Evolutionary conservation across 441 rosid genomes (phyloP).

Genomic region (Lepidium campestre): DNA sequence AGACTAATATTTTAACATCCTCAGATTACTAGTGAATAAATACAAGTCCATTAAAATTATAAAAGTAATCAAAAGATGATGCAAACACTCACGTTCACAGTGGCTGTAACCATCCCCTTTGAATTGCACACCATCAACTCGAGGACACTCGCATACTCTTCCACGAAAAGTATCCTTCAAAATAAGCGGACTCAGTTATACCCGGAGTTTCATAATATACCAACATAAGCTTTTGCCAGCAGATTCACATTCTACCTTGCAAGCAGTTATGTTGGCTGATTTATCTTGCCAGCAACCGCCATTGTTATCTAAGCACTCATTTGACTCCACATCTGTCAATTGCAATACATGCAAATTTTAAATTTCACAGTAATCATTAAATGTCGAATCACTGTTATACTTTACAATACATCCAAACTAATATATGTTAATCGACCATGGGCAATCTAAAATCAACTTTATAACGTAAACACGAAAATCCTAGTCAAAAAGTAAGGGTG

Average conservation of each 20-base stretch:
- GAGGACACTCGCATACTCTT: constrained; percentile 89
- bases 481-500: not conserved
- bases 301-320: constrained; percentile 90
- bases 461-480: not conserved
- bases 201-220: not conserved
- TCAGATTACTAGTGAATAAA: not conserved
- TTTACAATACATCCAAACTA: not conserved
- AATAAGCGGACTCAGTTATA: not conserved
- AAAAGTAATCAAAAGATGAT: not conserved
- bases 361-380: not conserved
- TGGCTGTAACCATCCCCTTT: constrained; percentile 96
- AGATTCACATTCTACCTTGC: constrained; percentile 54
- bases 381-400: not conserved
- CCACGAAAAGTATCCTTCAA: constrained; percentile 97
- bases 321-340: constrained; percentile 83
- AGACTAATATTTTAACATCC: not conserved
- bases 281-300: constrained; percentile 98
- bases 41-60: not conserved
- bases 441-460: not conserved
- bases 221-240: not conserved
- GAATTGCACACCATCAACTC: constrained; percentile 87
- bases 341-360: not conserved
- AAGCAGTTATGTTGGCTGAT: constrained; percentile 78
- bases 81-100: constrained; percentile 67
- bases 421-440: not conserved